phyloP scores from a whole-genome alignment of 495 filamentous ascomycete genomes.

The Clavariopsis aquatica region DNA sequence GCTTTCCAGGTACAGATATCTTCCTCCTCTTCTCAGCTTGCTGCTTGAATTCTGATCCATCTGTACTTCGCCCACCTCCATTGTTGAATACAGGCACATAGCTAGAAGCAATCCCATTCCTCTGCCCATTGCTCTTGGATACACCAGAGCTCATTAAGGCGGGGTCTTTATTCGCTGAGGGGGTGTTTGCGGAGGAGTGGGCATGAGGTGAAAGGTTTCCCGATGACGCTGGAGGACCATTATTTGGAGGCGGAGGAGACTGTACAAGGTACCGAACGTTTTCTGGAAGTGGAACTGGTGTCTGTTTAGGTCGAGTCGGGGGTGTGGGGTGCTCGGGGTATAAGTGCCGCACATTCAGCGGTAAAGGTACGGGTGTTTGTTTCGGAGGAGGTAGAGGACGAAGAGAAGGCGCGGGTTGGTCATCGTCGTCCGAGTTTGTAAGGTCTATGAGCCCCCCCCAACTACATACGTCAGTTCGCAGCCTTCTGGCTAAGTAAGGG shows the following conservation, averaged over 20 bases:
- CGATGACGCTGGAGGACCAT: not conserved
- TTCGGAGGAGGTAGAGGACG: not conserved
- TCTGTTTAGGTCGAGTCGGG: not conserved
- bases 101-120: not conserved
- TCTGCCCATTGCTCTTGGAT: not conserved
- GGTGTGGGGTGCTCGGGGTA: not conserved
- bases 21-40: conserved; percentile 16
- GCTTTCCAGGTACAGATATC: not conserved
- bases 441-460: conserved; percentile 18
- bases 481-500: not conserved
- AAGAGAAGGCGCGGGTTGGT: not conserved
- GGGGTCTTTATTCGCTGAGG: not conserved
- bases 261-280: no score
- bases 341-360: conserved; percentile 7
- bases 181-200: not conserved
- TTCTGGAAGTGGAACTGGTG: no score
- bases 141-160: not conserved
- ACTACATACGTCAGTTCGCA: not conserved
- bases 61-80: not conserved
- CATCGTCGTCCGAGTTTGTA: conserved; percentile 15
- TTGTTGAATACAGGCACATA: not conserved
- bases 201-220: not conserved
- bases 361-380: conserved; percentile 8
- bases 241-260: no score
- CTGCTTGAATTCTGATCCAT: not conserved